phyloP scores from a whole-genome alignment of 768 basidiomycete species.

The Leucocoprinus leucothites region DNA sequence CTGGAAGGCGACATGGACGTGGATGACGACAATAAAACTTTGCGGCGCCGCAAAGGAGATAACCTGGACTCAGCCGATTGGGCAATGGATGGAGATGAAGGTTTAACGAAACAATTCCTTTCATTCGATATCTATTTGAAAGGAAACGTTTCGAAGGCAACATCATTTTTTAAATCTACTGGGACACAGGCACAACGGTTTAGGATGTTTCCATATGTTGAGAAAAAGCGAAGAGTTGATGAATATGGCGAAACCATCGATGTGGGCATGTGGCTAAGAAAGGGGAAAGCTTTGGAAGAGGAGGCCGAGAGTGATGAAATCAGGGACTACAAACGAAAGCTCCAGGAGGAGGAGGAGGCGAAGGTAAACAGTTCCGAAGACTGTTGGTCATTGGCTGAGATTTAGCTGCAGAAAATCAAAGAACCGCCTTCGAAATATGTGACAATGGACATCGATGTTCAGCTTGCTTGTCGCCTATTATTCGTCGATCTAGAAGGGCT shows the following conservation, averaged over 20 bases:
- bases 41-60: constrained; percentile 28
- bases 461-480: constrained; percentile 80
- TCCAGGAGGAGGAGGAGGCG: constrained; percentile 84
- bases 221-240: constrained; percentile 89
- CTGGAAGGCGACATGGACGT: constrained; percentile 53
- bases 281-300: constrained; percentile 88
- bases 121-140: constrained; percentile 98
- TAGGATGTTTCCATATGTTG: constrained; percentile 96
- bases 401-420: constrained; percentile 53
- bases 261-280: constrained; percentile 92
- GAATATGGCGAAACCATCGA: constrained; percentile 96
- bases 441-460: constrained; percentile 69
- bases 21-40: constrained; percentile 23
- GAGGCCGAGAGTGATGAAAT: constrained; percentile 81
- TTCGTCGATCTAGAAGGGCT: constrained; percentile 97
- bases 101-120: constrained; percentile 65
- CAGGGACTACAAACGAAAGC: constrained; percentile 66
- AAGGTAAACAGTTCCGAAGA: constrained; percentile 11
- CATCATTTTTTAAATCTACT: constrained; percentile 82
- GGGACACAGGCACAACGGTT: constrained; percentile 75
- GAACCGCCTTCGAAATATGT: constrained; percentile 94
- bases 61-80: constrained; percentile 61
- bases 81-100: constrained; percentile 75
- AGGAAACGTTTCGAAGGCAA: constrained; percentile 87
- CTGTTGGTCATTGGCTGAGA: constrained; percentile 2